Conservation (phyloP, 371 early-diverging fungal genomes). For the Mortierella polycephala region DNA sequence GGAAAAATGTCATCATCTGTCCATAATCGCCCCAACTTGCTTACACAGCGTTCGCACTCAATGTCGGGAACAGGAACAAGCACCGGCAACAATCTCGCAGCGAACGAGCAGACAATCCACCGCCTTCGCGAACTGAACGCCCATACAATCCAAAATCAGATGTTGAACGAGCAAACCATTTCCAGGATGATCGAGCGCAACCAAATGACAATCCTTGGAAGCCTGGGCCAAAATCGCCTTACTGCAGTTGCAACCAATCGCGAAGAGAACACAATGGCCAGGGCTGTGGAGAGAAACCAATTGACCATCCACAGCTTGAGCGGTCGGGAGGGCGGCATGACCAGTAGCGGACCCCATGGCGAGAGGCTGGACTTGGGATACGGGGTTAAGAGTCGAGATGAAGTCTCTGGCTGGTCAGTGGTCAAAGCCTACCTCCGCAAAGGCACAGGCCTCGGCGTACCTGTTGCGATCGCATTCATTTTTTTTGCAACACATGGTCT, state of each 20-base stretch:
- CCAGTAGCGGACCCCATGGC: slow-evolving; percentile 28
- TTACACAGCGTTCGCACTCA: slow-evolving; percentile 38
- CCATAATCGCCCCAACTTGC: slow-evolving; percentile 33
- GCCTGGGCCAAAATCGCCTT: slow-evolving; percentile 51
- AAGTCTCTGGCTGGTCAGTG: slow-evolving; percentile 56
- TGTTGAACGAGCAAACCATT: slow-evolving; percentile 73
- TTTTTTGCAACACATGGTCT: slow-evolving; percentile 44
- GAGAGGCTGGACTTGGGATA: slow-evolving; percentile 46
- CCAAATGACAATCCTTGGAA: slow-evolving; percentile 65
- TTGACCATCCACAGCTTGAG: slow-evolving; percentile 74
- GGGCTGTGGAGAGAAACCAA: slow-evolving; percentile 74
- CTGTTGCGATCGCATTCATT: slow-evolving; percentile 25
- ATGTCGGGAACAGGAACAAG: slow-evolving; percentile 22
- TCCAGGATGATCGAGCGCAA: slow-evolving; percentile 74
- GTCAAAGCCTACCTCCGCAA: slow-evolving; percentile 54
- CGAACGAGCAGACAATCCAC: slow-evolving; percentile 56
- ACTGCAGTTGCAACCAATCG: slow-evolving; percentile 56
- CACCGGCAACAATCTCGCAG: slow-evolving; percentile 24
- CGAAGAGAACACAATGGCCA: slow-evolving; percentile 63
- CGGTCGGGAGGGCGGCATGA: slow-evolving; percentile 44
- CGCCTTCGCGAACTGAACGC: slow-evolving; percentile 57
- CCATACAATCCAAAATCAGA: slow-evolving; percentile 56
- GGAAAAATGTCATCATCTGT: slow-evolving; percentile 16
- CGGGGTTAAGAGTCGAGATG: slow-evolving; percentile 44
- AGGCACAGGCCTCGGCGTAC: slow-evolving; percentile 40